Conservation (phyloP, 2,329 filamentous ascomycete genomes). For the Magnaporthiopsis poae region DNA sequence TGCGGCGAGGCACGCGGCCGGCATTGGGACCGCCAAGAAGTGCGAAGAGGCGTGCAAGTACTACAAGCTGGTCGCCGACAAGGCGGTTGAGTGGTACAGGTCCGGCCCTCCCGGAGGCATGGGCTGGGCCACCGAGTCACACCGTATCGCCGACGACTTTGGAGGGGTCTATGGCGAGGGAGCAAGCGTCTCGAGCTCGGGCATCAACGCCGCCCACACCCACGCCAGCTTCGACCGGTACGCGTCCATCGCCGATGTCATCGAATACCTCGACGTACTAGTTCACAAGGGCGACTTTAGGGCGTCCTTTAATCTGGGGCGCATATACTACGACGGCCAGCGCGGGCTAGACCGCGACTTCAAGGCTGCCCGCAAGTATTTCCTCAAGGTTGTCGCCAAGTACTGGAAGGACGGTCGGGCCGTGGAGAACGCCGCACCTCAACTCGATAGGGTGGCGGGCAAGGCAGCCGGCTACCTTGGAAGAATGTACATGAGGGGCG, state of each 20-base stretch:
- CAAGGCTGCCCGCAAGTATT: constrained; percentile 66
- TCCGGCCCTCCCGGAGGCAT: constrained; percentile 85
- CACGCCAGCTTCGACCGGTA: constrained; percentile 69
- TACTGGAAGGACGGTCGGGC: constrained; percentile 80
- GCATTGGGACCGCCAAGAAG: constrained; percentile 74
- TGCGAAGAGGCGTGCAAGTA: constrained; percentile 78
- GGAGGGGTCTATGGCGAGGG: constrained; percentile 94
- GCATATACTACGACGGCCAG: constrained; percentile 81
- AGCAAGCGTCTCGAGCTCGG: constrained; percentile 80
- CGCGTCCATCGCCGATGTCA: constrained; percentile 80
- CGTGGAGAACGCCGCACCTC: constrained; percentile 57
- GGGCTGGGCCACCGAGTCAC: constrained; percentile 65
- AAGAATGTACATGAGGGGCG: constrained; percentile 79
- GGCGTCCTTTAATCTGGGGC: constrained; percentile 75
- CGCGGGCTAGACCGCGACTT: constrained; percentile 65
- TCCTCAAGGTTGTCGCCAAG: constrained; percentile 65
- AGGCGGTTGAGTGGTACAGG: constrained; percentile 77
- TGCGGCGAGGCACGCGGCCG: constrained; percentile 73
- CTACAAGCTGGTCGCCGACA: constrained; percentile 89
- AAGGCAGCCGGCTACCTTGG: constrained; percentile 83
- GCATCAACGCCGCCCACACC: constrained; percentile 66
- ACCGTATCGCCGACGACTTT: constrained; percentile 77
- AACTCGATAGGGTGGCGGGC: constrained; percentile 66
- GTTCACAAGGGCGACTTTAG: constrained; percentile 82
- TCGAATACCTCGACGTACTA: constrained; percentile 87